Percentiles rank a stretch among this genome's conserved stretches.
Conservation (phyloP, 2,329 filamentous ascomycete genomes). For the Helotiales sp. region DNA sequence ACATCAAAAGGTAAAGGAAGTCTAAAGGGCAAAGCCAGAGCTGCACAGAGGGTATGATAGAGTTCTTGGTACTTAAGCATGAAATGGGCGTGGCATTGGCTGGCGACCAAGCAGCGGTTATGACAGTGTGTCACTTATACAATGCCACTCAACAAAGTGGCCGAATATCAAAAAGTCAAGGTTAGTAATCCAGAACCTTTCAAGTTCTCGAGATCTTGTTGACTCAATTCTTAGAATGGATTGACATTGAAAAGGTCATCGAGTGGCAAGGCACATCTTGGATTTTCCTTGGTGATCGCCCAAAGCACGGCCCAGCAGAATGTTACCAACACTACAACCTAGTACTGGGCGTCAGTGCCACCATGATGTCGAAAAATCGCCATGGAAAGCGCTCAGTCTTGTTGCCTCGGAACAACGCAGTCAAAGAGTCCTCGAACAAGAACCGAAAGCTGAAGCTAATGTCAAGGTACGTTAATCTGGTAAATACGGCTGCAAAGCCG, state of each 20-base stretch:
- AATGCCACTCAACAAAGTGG: constrained; percentile 5
- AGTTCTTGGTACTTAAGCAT: background rate
- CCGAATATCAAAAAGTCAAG: background rate
- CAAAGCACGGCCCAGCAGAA: background rate
- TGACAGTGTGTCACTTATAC: constrained; percentile 2
- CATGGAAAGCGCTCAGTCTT: background rate
- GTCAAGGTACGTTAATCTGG: constrained; percentile 3
- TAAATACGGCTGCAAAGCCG: background rate
- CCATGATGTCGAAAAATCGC: background rate
- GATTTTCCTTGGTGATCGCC: constrained; percentile 9
- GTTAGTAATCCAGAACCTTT: background rate
- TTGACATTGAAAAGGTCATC: constrained; percentile 3
- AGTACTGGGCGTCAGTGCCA: constrained; percentile 6
- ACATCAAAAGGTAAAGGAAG: no score
- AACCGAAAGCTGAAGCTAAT: constrained; percentile 2
- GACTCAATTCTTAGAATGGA: background rate
- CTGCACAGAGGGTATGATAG: no score
- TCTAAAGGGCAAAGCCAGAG: no score
- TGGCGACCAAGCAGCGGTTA: constrained; percentile 3
- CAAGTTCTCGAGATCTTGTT: background rate
- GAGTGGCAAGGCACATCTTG: constrained; percentile 1
- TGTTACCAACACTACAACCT: background rate
- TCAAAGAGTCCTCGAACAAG: background rate
- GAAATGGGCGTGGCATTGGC: background rate
- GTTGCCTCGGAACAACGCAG: background rate